Conservation (phyloP, 495 filamentous ascomycete species). For the Penicillium longicatenatum region DNA sequence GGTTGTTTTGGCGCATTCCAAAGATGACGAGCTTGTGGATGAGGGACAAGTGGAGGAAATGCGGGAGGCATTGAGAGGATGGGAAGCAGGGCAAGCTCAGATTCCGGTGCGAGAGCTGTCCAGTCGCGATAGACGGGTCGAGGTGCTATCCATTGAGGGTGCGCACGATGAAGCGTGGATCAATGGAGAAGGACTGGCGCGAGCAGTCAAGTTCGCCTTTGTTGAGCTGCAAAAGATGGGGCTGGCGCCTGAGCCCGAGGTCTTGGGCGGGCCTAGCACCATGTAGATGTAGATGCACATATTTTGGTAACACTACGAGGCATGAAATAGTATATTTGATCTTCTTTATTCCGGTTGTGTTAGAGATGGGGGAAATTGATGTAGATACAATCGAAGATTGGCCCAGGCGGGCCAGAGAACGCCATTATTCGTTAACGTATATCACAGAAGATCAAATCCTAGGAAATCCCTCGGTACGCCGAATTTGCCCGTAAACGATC, state of each 20-base stretch:
- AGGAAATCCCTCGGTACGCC: slow-evolving; percentile 37
- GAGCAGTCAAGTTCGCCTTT: slow-evolving; percentile 36
- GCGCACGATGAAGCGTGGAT: slow-evolving; percentile 65
- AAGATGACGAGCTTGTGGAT: slow-evolving; percentile 63
- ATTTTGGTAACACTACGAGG: neutral
- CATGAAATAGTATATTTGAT: slow-evolving; percentile 9
- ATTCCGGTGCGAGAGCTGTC: slow-evolving; percentile 37
- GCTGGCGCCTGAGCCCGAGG: slow-evolving; percentile 17
- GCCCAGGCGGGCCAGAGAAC: slow-evolving; percentile 24
- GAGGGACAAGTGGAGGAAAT: slow-evolving; percentile 53
- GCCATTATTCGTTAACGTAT: slow-evolving; percentile 34
- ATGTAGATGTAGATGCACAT: neutral
- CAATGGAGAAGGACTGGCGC: slow-evolving; percentile 52
- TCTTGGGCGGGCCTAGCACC: neutral
- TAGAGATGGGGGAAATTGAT: slow-evolving; percentile 12
- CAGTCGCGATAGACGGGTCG: slow-evolving; percentile 46
- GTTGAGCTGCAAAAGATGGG: slow-evolving; percentile 34
- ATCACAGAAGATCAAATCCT: slow-evolving; percentile 23
- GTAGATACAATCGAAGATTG: slow-evolving; percentile 30
- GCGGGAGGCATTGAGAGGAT: slow-evolving; percentile 38
- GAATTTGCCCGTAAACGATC: slow-evolving; percentile 24
- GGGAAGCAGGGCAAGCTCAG: slow-evolving; percentile 25
- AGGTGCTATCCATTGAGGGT: slow-evolving; percentile 51
- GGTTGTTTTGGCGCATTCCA: slow-evolving; percentile 61
- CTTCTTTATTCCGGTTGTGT: slow-evolving; percentile 19